Percentiles rank a stretch among this genome's conserved stretches.
Conservation (phyloP, 441 rosid species). For the Flueggea neowawraea region DNA sequence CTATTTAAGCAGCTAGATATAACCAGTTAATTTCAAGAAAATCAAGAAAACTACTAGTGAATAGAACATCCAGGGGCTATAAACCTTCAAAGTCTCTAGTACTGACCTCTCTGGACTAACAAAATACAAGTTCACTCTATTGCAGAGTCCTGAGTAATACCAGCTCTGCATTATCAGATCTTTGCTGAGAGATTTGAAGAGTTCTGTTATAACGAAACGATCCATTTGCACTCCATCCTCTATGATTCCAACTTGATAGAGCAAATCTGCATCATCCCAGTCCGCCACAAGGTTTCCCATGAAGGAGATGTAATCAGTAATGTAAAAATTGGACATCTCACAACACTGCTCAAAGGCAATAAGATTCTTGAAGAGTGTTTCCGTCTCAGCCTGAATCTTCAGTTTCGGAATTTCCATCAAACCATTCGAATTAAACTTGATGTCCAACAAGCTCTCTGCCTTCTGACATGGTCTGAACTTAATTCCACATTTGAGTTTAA, state of each 20-base stretch:
- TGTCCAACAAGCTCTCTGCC: conserved; percentile 8
- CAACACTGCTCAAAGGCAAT: conserved; percentile 9
- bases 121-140: neutral
- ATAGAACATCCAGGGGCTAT: too few relatives aligned
- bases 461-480: neutral
- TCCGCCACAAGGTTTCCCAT: conserved; percentile 3
- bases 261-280: conserved; percentile 7
- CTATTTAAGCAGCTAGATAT: too few relatives aligned
- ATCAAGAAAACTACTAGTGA: too few relatives aligned
- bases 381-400: conserved; percentile 5
- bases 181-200: neutral
- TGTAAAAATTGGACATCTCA: neutral
- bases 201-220: neutral
- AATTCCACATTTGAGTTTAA: conserved; percentile 1
- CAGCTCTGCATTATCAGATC: neutral
- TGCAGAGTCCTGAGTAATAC: neutral
- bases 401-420: conserved; percentile 5
- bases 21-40: too few relatives aligned
- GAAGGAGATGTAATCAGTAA: conserved; percentile 10
- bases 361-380: neutral
- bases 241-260: conserved; percentile 2
- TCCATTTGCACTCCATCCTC: neutral
- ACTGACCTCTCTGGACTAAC: neutral
- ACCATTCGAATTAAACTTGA: neutral
- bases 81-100: too few relatives aligned